Evolutionary conservation across 192 early-diverging fungal species (phyloP), one percentile per base, ranked within the genome.

Genomic region (Coemansia sp.): DNA sequence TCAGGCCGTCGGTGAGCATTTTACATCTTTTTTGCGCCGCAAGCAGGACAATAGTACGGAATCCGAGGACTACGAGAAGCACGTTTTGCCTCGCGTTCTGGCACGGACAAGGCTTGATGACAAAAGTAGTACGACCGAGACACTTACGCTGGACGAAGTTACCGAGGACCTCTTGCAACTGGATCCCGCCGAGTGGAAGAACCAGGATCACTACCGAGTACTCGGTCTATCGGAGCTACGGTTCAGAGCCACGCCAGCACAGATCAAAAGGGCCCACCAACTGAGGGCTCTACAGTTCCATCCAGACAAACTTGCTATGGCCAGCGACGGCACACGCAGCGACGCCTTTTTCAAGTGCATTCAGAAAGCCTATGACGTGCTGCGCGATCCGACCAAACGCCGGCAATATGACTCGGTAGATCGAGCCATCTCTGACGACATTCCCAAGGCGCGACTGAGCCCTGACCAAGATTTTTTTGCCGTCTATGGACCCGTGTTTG

Each of bases 311-410:
- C 89, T 91, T 67, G 86, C 88, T 17, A 69, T 53, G 5, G 63
- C 69, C 4, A 69, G 70, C 15, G 23, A n/a, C 41, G 68, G 63
- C 21, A 25, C 62, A 7, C 80, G 76, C 53, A 86, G 91, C 69
- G 93, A 95, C 68, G 66, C 74, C 2, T 91, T 92, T 67, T 95
- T 94, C 87, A 93, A 95, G 72, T 94, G 92, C 51, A 77, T 92
- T 19, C 91, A 93, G 64, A 77, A 64, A 27, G 90, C 94, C 0
- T 91, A 89, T 76, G 92, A 93, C 70, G 75, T 90, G 41, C 72
- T 95, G 25, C 85, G 78, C 21, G 90, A 95, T 62, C 86, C 86
- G 4, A 62, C 75, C 36, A 90, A 88, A 69, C 85, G 94, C 61
- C 74, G 86, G 31, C 88, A 92, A 62, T 95, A 87, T 76, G 94